These are phyloP conservation scores for Ogataea pignaliae DNA, from an alignment of 805 yeast genomes.

Conservation along the genomic window DNA sequence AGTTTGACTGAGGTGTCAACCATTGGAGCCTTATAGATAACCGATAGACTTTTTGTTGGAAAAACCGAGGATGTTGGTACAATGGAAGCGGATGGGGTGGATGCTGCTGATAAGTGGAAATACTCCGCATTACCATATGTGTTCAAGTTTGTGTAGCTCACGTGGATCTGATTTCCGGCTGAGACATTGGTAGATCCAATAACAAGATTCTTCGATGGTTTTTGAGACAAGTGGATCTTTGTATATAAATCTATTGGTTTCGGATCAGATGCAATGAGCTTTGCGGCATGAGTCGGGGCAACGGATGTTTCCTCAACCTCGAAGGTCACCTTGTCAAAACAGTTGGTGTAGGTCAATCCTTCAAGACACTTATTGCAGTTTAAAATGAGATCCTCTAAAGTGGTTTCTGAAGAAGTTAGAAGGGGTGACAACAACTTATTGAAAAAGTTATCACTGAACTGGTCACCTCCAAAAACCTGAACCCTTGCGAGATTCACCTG, in stretches of 20 bases:
- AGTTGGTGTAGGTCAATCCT: conserved; percentile 24
- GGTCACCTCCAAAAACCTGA: conserved; percentile 28
- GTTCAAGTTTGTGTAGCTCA: conserved; percentile 40
- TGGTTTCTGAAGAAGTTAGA: conserved; percentile 31
- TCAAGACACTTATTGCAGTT: conserved; percentile 16
- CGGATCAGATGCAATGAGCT: conserved; percentile 3
- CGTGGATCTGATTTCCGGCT: conserved; percentile 30
- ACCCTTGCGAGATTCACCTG: conserved; percentile 28
- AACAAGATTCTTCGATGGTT: conserved; percentile 25
- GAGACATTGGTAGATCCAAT: conserved; percentile 33
- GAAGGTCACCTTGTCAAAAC: conserved; percentile 24
- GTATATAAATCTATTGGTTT: conserved; percentile 31
- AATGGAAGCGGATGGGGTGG: conserved; percentile 43
- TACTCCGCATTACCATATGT: conserved; percentile 68
- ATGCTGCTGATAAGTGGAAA: conserved; percentile 44
- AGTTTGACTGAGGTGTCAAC: conserved; percentile 41
- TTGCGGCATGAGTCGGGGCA: conserved; percentile 1
- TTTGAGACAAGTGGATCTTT: conserved; percentile 31
- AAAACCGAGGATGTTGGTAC: conserved; percentile 23
- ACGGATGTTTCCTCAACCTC: conserved; percentile 14
- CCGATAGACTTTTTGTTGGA: conserved; percentile 44
- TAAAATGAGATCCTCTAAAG: conserved; percentile 38
- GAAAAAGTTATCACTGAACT: conserved; percentile 37
- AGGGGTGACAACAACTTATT: conserved; percentile 42
- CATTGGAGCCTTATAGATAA: conserved; percentile 41